Conservation (phyloP, 768 basidiomycete genomes). For the Leccinum broughii region DNA sequence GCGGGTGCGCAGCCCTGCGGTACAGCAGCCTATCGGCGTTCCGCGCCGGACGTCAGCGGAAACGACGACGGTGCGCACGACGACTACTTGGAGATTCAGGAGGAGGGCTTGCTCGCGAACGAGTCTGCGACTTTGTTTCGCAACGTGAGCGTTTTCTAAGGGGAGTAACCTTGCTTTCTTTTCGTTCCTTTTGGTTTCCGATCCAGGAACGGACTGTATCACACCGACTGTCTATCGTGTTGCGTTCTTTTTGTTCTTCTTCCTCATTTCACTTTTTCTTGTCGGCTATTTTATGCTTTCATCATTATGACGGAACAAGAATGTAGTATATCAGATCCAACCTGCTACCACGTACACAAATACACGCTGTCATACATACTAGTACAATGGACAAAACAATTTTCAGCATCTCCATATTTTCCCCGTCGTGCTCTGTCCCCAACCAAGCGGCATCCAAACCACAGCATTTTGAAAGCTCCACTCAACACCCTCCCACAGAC, state of each 20-base stretch:
- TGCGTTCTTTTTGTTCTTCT: background rate
- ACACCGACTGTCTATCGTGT: background rate
- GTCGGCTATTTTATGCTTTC: slow-evolving; percentile 24
- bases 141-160: slow-evolving; percentile 26
- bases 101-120: slow-evolving; percentile 19
- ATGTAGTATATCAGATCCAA: slow-evolving; percentile 14
- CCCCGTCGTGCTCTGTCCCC: background rate
- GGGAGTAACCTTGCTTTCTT: background rate
- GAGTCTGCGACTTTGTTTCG: slow-evolving; percentile 22
- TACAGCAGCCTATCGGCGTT: background rate
- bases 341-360: slow-evolving; percentile 1
- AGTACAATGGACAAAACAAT: slow-evolving; percentile 6
- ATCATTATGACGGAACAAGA: slow-evolving; percentile 16
- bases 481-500: slow-evolving; percentile 14
- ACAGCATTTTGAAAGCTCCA: background rate
- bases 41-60: slow-evolving; percentile 3
- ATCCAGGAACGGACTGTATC: background rate
- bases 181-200: background rate
- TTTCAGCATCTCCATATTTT: background rate
- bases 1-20: slow-evolving; percentile 14
- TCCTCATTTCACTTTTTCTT: background rate
- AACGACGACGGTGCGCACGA: slow-evolving; percentile 4
- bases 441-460: background rate
- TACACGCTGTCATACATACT: slow-evolving; percentile 3
- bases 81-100: slow-evolving; percentile 15